Conservation (phyloP, 306 rosid species). For the Fragaria ananassa region DNA sequence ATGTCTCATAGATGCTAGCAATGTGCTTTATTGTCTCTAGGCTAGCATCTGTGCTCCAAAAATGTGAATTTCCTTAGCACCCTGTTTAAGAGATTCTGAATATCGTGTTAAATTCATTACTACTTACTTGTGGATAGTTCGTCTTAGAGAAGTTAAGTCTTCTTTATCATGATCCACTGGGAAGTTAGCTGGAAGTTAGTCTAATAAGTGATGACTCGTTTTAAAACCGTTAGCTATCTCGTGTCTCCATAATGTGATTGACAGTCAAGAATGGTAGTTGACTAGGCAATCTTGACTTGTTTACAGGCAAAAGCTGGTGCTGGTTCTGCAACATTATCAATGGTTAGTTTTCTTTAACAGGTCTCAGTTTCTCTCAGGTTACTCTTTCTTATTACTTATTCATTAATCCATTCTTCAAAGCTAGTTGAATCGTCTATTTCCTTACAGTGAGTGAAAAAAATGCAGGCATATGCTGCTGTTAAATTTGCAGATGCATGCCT, state of each 20-base stretch:
- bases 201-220: neutral
- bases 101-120: neutral
- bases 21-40: neutral
- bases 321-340: constrained; percentile 97
- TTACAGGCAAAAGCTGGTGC: constrained; percentile 96
- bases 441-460: constrained; percentile 7
- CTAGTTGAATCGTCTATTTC: neutral
- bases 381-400: neutral
- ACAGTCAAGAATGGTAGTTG: constrained; percentile 13
- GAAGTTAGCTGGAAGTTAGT: neutral
- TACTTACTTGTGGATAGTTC: neutral
- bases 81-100: neutral
- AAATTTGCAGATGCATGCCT: constrained; percentile 79
- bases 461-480: constrained; percentile 88
- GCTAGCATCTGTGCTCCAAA: neutral
- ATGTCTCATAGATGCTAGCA: neutral
- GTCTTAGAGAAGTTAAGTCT: neutral
- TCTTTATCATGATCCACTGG: neutral
- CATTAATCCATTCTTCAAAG: neutral
- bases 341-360: constrained; percentile 43
- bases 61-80: neutral
- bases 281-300: constrained; percentile 17
- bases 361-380: neutral
- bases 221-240: neutral
- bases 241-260: neutral